Base-by-base conservation (phyloP, 768 basidiomycete genomes). In the Leccinum sublutescens region DNA sequence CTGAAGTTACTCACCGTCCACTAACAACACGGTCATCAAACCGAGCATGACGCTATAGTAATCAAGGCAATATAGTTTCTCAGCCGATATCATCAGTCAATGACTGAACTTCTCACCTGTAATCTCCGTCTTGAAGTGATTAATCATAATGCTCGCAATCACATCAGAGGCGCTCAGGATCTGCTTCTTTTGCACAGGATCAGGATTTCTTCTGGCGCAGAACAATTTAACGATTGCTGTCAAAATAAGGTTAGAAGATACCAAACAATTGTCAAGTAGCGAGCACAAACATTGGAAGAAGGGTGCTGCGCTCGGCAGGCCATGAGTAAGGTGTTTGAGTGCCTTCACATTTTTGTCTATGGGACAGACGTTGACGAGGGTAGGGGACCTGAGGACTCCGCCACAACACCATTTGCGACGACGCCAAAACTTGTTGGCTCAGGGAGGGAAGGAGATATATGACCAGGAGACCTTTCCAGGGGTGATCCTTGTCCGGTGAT, bases 211-310 rank as follows among this genome's bases (percentile, higher is more conserved):
- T 59, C 92, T 80, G 12, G 85, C 85, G 68, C 91, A 86, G 73
- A 95, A 90, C 72, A 95, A 80, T 75, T 94, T 93, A 60, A 93
- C 87, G 66, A 93, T 84, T 12, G 93, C 93, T 95, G 56, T 50
- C 14, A 15, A 50, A 8, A 33, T 31, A 29, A 56, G 11, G 47
- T 74, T 38, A 71, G 59, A 38, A 56, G 11, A 45, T 19, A 60
- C 19, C 21, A 55, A 34, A 50, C 25, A 29, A n/a, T 25, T 33
- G 10, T 34, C 45, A 34, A 31, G 33, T n/a, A 33, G 58, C 55
- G 12, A 58, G 5, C 11, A 70, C 78, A 58, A 73, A 93, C 94
- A 85, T 81, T 93, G 92, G 74, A 94, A 92, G 73, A 96, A 89
- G 1, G 93, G 90, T 2, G 86, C 83, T 2, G 86, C 80, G 36